A percentile compares a stretch with the other conserved stretches of the same genome.
These are phyloP conservation scores for Pseudogymnoascus sp. DNA, from an alignment of 2,329 filamentous ascomycete genomes.

Conservation along the genomic window DNA sequence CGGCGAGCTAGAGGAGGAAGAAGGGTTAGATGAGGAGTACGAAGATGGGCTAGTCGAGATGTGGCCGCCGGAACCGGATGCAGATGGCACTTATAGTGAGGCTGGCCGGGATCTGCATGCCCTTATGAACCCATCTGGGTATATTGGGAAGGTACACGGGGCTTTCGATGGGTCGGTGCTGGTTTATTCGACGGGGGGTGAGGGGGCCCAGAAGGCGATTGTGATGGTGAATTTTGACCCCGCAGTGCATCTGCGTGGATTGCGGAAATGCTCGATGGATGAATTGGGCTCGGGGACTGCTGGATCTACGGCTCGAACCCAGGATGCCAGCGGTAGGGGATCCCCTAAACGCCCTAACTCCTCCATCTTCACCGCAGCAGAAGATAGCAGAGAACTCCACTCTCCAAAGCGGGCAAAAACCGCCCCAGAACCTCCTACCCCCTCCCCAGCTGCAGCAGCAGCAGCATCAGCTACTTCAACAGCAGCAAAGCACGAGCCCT, in stretches of 20 bases:
- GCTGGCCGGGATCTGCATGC: constrained; percentile 30
- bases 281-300: not conserved
- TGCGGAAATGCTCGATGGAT: constrained; percentile 19
- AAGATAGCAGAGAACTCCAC: too few relatives aligned
- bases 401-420: not conserved
- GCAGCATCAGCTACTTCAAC: not conserved
- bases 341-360: not conserved
- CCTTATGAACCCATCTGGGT: constrained; percentile 33
- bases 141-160: constrained; percentile 32
- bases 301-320: not conserved
- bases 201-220: constrained; percentile 24
- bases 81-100: constrained; percentile 17
- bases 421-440: not conserved
- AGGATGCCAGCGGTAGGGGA: not conserved
- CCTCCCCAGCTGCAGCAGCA: not conserved
- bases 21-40: constrained; percentile 22
- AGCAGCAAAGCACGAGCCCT: not conserved
- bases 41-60: constrained; percentile 17
- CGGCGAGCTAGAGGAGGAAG: constrained; percentile 13
- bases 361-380: not conserved
- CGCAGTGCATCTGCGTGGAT: constrained; percentile 26
- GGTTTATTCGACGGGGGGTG: constrained; percentile 35
- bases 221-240: constrained; percentile 39
- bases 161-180: constrained; percentile 40
- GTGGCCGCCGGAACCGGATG: constrained; percentile 29